Percentiles rank a stretch among this genome's conserved stretches.
Conservation (phyloP, 2,329 filamentous ascomycete species). For the Magnaporthiopsis poae region DNA sequence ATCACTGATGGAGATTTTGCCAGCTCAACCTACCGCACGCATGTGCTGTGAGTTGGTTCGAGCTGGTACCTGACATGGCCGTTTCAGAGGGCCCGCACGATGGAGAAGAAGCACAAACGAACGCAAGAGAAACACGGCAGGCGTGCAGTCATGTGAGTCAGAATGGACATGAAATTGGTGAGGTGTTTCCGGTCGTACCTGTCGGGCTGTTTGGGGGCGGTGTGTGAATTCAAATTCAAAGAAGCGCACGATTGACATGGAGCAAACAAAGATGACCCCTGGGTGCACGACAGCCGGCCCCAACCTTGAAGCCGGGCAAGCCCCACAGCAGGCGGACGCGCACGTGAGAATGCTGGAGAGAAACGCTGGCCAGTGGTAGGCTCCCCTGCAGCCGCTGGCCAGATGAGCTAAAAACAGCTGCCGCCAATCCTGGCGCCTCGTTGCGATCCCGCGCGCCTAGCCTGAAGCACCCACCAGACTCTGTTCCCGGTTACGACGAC, state of each 20-base stretch:
- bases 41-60: background rate
- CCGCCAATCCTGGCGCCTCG: constrained; percentile 5
- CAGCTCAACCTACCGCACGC: background rate
- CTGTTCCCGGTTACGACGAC: background rate
- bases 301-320: no score
- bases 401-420: background rate
- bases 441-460: background rate
- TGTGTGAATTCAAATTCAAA: background rate
- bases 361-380: background rate
- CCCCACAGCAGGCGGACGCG: background rate
- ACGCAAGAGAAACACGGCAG: background rate
- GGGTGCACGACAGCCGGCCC: no score
- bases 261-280: background rate
- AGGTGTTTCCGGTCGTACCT: no score
- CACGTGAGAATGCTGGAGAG: background rate
- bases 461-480: background rate
- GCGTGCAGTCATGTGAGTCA: background rate
- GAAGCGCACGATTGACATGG: background rate
- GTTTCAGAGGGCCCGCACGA: background rate
- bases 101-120: background rate
- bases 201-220: no score
- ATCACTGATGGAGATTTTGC: background rate
- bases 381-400: no score
- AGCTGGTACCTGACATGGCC: background rate
- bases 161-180: background rate